Evolutionary conservation across 441 rosid species (phyloP).

Genomic region (Brassica balearica): DNA sequence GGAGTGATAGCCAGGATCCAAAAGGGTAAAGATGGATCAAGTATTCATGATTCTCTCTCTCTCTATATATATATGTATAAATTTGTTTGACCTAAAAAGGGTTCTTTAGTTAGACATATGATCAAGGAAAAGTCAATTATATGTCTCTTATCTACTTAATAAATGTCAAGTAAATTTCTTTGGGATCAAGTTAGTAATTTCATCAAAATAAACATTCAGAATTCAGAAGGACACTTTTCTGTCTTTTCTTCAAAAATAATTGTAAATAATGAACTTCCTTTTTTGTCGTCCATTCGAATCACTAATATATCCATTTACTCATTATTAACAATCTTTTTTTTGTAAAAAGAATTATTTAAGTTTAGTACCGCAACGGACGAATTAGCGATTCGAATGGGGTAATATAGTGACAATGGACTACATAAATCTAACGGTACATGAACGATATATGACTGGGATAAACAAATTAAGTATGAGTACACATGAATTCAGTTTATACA

Average conservation of each 20-base stretch:
- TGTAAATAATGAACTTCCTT: not conserved
- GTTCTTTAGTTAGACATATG: constrained; percentile 27
- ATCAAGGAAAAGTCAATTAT: constrained; percentile 20
- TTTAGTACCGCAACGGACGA: not conserved
- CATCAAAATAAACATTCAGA: constrained; percentile 12
- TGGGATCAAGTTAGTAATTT: not conserved
- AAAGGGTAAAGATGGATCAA: constrained; percentile 18
- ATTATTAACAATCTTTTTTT: not conserved
- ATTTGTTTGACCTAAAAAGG: constrained; percentile 30
- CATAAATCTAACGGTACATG: not conserved
- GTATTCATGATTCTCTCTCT: not conserved
- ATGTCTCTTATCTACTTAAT: constrained; percentile 29
- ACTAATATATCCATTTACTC: not conserved
- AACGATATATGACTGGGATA: not conserved
- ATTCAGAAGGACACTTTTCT: not conserved
- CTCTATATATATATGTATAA: not conserved
- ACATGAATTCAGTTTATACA: not conserved
- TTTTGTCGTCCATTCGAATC: not conserved
- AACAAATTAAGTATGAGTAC: not conserved
- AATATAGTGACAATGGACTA: not conserved
- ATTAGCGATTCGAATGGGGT: not conserved
- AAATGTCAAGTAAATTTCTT: constrained; percentile 1
- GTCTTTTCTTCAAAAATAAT: constrained; percentile 7
- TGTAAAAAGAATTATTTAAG: too few relatives aligned
- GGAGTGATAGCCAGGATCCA: constrained; percentile 48